These are phyloP conservation scores for Lignosus rhinocerotis DNA, from an alignment of 1,284 basidiomycete species.

Conservation along the genomic window DNA sequence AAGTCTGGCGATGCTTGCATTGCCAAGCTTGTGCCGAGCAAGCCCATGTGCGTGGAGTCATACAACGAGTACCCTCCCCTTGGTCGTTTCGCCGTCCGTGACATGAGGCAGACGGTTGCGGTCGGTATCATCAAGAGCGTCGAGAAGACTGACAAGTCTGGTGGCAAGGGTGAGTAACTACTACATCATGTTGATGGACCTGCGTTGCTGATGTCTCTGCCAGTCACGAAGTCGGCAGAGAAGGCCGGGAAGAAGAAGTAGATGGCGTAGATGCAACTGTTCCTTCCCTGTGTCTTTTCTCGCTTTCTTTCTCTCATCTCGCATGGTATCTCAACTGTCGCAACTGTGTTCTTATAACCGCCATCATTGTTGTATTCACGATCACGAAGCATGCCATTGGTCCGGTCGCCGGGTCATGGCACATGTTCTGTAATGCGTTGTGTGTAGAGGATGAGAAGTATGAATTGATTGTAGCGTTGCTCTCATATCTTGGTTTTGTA, in stretches of 20 bases:
- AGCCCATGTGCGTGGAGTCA: slow-evolving; percentile 98
- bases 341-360: slow-evolving; percentile 41
- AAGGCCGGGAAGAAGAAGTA: slow-evolving; percentile 97
- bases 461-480: slow-evolving; percentile 36
- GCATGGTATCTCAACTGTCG: slow-evolving; percentile 46
- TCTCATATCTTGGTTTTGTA: background rate
- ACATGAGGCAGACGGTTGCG: slow-evolving; percentile 98
- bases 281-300: slow-evolving; percentile 46
- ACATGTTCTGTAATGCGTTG: slow-evolving; percentile 38
- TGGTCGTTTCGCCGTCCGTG: slow-evolving; percentile 98
- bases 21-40: slow-evolving; percentile 95
- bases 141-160: slow-evolving; percentile 86
- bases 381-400: slow-evolving; percentile 35
- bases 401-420: slow-evolving; percentile 22
- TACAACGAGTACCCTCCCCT: slow-evolving; percentile 99
- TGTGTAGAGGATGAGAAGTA: slow-evolving; percentile 36
- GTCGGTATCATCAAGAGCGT: slow-evolving; percentile 98
- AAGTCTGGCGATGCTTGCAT: slow-evolving; percentile 97
- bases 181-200: background rate
- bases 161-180: slow-evolving; percentile 74
- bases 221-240: slow-evolving; percentile 94
- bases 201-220: slow-evolving; percentile 20
- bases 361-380: slow-evolving; percentile 43
- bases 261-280: slow-evolving; percentile 53
- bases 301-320: slow-evolving; percentile 45